Evolutionary conservation across 257 asterid species (phyloP).

Genomic region (Solanum virginianum): DNA sequence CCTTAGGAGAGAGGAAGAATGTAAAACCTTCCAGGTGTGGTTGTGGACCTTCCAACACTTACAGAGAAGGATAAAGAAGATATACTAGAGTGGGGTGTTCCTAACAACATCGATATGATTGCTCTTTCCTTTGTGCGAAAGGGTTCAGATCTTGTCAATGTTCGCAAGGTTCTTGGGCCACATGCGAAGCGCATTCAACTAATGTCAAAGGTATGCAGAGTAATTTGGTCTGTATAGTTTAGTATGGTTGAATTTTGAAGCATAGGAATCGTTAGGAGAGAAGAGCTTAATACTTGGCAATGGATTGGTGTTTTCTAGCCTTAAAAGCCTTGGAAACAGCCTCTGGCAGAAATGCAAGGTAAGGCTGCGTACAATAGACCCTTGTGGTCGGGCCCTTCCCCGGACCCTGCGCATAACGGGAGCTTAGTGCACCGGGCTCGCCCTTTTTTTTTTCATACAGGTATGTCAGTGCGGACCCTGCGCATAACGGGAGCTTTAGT

Average conservation of each 20-base stretch:
- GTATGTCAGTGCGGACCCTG: too few relatives aligned
- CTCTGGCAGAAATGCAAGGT: too few relatives aligned
- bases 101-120: constrained; percentile 75
- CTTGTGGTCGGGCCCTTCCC: too few relatives aligned
- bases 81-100: constrained; percentile 77
- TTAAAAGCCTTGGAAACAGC: too few relatives aligned
- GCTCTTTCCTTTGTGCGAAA: constrained; percentile 85
- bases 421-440: too few relatives aligned
- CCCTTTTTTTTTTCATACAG: too few relatives aligned
- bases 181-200: constrained; percentile 61
- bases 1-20: constrained; percentile 75
- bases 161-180: constrained; percentile 66
- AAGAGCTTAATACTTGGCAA: not conserved
- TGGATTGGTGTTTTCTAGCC: not conserved
- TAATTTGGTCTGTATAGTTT: not conserved
- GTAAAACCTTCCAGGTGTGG: constrained; percentile 81
- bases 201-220: constrained; percentile 58
- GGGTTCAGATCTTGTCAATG: constrained; percentile 82
- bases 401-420: too few relatives aligned
- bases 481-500: too few relatives aligned
- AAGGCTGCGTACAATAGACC: too few relatives aligned
- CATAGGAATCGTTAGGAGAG: not conserved
- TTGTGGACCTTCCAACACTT: constrained; percentile 82
- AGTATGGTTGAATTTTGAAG: not conserved
- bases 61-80: constrained; percentile 85